Evolutionary conservation across 2,329 filamentous ascomycete species (phyloP), one percentile per base, ranked within the genome.

Genomic region (Fusarium graminum): DNA sequence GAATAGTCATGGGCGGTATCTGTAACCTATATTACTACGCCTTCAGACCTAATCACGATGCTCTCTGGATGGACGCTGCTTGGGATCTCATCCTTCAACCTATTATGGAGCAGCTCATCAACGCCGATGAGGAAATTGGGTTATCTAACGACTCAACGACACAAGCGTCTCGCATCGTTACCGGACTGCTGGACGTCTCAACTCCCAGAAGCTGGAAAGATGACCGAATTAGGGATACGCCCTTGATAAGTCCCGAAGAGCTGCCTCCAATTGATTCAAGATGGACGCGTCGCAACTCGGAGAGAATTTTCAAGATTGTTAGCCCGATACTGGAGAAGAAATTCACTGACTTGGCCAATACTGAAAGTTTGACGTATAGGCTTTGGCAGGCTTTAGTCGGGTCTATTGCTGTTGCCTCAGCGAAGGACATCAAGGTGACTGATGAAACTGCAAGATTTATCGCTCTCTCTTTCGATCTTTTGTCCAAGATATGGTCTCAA

Each of bases 381-480:
- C 81, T 92, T 36, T 92, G 90, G 90, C 76, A 80, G 28, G 81
- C 85, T 2, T 80, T 93, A 13, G 81, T 92, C 41, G 79, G 81
- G 5, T 86, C 89, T 2, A 81, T 93, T 26, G 85, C 88, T 4
- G 85, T 86, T 46, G 91, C 91, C 38, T 90, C 90, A 25, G 85
- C 84, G 40, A 97, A 97, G 77, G 95, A 99, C 77, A 90, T 99
- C 70, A 97, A 94, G 71, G 89, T 94, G 8, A 93, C 93, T 0
- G 86, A 86, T 13, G 94, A 98, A 63, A 92, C 93, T 2, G 91
- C 92, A 73, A 86, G 88, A 62, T 94, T 94, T 59, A 85, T 97
- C 63, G 90, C 91, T 22, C 84, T 87, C 40, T 83, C 93, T 22
- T 84, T 94, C 47, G 88, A 88, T 40, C 78, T 93, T 22, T 79